These are phyloP conservation scores for Prunus campanulata DNA, from an alignment of 306 rosid genomes.

Conservation along the genomic window DNA sequence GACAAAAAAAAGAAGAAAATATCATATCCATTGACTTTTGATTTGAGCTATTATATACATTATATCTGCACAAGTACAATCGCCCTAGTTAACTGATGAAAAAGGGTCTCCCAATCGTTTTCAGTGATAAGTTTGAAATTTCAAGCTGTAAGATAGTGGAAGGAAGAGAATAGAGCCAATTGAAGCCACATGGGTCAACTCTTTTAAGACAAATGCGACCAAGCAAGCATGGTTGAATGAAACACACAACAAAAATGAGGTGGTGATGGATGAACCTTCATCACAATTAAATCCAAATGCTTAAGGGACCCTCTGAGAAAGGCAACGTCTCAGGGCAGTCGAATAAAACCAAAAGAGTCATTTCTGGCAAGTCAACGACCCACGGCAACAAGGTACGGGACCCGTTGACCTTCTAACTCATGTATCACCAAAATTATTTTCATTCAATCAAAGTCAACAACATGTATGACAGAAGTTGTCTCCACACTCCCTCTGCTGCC, in stretches of 20 bases:
- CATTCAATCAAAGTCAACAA: not conserved
- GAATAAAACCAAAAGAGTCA: conserved; percentile 2
- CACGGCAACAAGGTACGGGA: not conserved
- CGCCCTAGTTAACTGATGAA: not conserved
- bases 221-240: not conserved
- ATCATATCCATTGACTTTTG: not conserved
- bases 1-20: too few relatives aligned
- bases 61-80: not conserved
- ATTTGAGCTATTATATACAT: not conserved
- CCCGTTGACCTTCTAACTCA: not conserved
- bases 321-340: conserved; percentile 20
- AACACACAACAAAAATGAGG: not conserved
- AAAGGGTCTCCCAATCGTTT: not conserved
- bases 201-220: not conserved
- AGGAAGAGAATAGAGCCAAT: not conserved
- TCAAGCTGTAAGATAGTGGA: too few relatives aligned
- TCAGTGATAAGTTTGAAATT: not conserved
- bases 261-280: not conserved
- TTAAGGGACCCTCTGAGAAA: conserved; percentile 38
- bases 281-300: not conserved
- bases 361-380: not conserved
- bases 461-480: not conserved
- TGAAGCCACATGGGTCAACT: not conserved
- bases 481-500: not conserved
- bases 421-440: not conserved